These are phyloP conservation scores for Auriculariales sp. DNA, from an alignment of 768 basidiomycete species.

Conservation along the genomic window DNA sequence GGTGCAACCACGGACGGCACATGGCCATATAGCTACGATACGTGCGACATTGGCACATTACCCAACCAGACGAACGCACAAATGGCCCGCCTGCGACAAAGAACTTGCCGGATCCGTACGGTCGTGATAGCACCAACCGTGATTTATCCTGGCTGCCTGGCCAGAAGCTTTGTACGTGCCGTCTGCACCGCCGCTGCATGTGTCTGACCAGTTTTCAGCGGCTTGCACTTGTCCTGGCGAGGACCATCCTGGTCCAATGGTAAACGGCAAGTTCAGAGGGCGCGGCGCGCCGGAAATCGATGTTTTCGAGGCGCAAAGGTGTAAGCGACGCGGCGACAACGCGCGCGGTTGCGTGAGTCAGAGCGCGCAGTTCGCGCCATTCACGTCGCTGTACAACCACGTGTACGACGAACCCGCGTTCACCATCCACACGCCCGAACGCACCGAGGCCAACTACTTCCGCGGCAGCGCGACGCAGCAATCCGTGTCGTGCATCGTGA, in stretches of 20 bases:
- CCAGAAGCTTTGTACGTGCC: slow-evolving; percentile 46
- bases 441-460: slow-evolving; percentile 22
- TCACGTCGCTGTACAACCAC: slow-evolving; percentile 36
- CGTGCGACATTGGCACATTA: slow-evolving; percentile 46
- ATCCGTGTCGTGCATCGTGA: slow-evolving; percentile 33
- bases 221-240: slow-evolving; percentile 64
- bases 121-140: slow-evolving; percentile 35
- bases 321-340: slow-evolving; percentile 38
- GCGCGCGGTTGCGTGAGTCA: slow-evolving; percentile 48
- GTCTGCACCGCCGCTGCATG: neutral
- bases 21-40: slow-evolving; percentile 49
- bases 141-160: slow-evolving; percentile 64
- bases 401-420: slow-evolving; percentile 23
- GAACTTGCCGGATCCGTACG: slow-evolving; percentile 28
- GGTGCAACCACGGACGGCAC: slow-evolving; percentile 64
- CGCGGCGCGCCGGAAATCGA: slow-evolving; percentile 77
- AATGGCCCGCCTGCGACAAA: slow-evolving; percentile 43
- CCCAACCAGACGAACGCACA: slow-evolving; percentile 37
- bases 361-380: slow-evolving; percentile 57
- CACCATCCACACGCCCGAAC: slow-evolving; percentile 20
- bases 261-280: slow-evolving; percentile 25
- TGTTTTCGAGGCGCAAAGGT: slow-evolving; percentile 60
- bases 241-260: slow-evolving; percentile 63
- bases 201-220: slow-evolving; percentile 36
- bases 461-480: slow-evolving; percentile 30